A percentile compares a stretch with the other conserved stretches of the same genome.
Conservation (phyloP, 805 yeast species). For the Saccharomycopsis microspora region DNA sequence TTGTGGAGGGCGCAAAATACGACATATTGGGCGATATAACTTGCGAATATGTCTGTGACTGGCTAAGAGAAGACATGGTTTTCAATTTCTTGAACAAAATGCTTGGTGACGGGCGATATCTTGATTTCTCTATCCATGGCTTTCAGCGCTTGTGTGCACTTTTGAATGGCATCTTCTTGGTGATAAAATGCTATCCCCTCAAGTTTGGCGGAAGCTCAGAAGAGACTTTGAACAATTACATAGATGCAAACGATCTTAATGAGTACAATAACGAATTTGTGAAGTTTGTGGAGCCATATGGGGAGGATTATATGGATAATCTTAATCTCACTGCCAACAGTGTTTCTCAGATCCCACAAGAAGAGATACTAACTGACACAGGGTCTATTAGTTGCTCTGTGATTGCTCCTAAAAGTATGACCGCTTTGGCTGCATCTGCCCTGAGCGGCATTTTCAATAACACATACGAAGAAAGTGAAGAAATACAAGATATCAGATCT, state of each 20-base stretch:
- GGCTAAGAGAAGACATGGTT: neutral
- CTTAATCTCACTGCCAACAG: neutral
- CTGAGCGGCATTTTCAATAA: too few relatives aligned
- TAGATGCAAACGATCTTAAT: neutral
- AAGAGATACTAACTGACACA: neutral
- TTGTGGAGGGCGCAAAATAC: neutral
- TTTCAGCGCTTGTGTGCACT: neutral
- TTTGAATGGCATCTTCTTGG: neutral
- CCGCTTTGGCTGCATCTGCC: slow-evolving; percentile 7
- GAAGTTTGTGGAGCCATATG: neutral
- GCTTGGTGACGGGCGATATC: neutral
- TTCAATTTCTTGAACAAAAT: slow-evolving; percentile 1
- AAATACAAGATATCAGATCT: too few relatives aligned
- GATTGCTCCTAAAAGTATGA: slow-evolving; percentile 11
- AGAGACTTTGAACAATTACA: neutral
- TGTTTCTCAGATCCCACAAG: neutral
- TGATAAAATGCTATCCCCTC: slow-evolving; percentile 1
- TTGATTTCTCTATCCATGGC: too few relatives aligned
- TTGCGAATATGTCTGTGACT: neutral
- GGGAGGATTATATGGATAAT: neutral
- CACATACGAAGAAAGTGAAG: too few relatives aligned
- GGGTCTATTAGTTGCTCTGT: slow-evolving; percentile 4
- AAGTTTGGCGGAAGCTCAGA: neutral
- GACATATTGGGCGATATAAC: neutral
- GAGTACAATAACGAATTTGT: neutral